These are phyloP conservation scores for Malania oleifera DNA, from an alignment of 164 flowering plant genomes.

Conservation along the genomic window DNA sequence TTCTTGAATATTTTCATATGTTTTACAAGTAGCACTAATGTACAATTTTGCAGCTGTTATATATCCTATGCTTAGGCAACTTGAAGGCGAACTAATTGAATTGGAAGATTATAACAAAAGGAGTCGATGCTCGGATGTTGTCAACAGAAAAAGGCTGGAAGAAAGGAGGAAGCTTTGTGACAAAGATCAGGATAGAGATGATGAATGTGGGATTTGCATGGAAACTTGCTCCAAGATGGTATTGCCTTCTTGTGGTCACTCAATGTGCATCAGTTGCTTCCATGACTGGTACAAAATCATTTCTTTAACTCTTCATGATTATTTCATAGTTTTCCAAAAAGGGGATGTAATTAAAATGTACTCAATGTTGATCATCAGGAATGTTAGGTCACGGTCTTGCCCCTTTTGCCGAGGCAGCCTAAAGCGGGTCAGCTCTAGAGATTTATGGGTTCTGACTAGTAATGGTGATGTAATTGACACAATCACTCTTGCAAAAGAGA, in stretches of 20 bases:
- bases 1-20: too few relatives aligned
- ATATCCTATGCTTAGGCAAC: slow-evolving; percentile 63
- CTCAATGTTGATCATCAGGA: slow-evolving; percentile 38
- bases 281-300: slow-evolving; percentile 48
- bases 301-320: neutral
- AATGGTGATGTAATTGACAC: slow-evolving; percentile 54
- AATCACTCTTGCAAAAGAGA: slow-evolving; percentile 52
- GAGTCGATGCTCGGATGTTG: slow-evolving; percentile 15
- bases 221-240: slow-evolving; percentile 53
- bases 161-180: slow-evolving; percentile 21
- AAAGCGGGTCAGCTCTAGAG: slow-evolving; percentile 49
- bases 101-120: slow-evolving; percentile 22
- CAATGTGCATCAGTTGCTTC: slow-evolving; percentile 65
- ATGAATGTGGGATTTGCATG: slow-evolving; percentile 85
- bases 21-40: too few relatives aligned
- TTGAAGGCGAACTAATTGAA: slow-evolving; percentile 39
- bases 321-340: neutral
- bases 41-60: slow-evolving; percentile 54
- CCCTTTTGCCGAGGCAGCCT: slow-evolving; percentile 84
- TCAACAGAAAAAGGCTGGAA: slow-evolving; percentile 17
- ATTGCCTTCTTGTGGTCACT: slow-evolving; percentile 67
- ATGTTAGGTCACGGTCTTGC: slow-evolving; percentile 66
- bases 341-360: neutral
- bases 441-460: slow-evolving; percentile 74
- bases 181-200: slow-evolving; percentile 41